These are phyloP conservation scores for Byssochlamys sp. DNA, from an alignment of 2,329 filamentous ascomycete species.

Conservation along the genomic window DNA sequence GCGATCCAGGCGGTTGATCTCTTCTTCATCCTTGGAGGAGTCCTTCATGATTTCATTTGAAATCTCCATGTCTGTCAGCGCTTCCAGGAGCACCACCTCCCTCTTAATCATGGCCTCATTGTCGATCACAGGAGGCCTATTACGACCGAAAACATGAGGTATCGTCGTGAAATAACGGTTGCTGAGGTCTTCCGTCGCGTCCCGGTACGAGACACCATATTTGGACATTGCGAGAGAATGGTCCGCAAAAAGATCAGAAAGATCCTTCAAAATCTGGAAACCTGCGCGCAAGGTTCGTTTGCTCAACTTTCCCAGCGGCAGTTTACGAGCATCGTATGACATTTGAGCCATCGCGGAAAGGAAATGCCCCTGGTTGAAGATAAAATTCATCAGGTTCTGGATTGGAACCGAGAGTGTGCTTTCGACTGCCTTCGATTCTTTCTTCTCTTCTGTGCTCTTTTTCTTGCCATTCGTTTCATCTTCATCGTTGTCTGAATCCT, in stretches of 20 bases:
- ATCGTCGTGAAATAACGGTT: conserved; percentile 75
- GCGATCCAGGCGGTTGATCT: conserved; percentile 58
- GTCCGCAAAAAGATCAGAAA: conserved; percentile 57
- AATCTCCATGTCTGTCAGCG: conserved; percentile 75
- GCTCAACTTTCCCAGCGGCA: conserved; percentile 76
- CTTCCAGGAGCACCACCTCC: conserved; percentile 72
- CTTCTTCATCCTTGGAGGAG: conserved; percentile 43
- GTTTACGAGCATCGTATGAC: conserved; percentile 50
- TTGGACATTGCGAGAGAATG: conserved; percentile 36
- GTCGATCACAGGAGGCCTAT: conserved; percentile 59
- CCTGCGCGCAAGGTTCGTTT: conserved; percentile 66
- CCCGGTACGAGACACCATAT: conserved; percentile 30
- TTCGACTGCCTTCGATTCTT: conserved; percentile 34
- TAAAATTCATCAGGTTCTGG: conserved; percentile 64
- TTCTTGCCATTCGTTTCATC: conserved; percentile 31
- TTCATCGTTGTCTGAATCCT: conserved; percentile 49
- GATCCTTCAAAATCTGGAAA: conserved; percentile 66
- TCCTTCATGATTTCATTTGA: conserved; percentile 67
- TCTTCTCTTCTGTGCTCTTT: conserved; percentile 20
- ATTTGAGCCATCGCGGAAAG: conserved; percentile 41
- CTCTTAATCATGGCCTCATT: conserved; percentile 52
- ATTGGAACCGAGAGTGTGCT: conserved; percentile 53
- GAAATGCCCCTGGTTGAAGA: conserved; percentile 72
- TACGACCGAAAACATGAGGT: conserved; percentile 69
- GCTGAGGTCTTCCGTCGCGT: conserved; percentile 54